These are phyloP conservation scores for Wallacemonas sp. DNA, from an alignment of 208 protist species.

Conservation along the genomic window DNA sequence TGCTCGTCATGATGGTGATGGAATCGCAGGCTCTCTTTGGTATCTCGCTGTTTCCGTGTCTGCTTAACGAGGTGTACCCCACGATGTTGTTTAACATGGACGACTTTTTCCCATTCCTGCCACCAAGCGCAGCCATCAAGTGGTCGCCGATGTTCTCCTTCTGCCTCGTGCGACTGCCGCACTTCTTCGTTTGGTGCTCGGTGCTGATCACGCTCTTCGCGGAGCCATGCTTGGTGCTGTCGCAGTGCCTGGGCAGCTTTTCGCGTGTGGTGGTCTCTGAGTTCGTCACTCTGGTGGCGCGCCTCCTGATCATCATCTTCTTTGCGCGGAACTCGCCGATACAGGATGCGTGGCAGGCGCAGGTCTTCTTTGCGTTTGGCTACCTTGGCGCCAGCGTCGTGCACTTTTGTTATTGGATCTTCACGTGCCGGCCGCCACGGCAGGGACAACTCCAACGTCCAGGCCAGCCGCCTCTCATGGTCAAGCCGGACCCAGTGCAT, in stretches of 20 bases:
- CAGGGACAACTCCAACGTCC: background rate
- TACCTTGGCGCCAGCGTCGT: slow-evolving; percentile 52
- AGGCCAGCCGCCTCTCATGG: too few species aligned
- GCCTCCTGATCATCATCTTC: slow-evolving; percentile 44
- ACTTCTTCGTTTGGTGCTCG: slow-evolving; percentile 52
- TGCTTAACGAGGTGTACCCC: background rate
- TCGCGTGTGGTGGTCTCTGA: slow-evolving; percentile 68
- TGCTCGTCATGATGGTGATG: slow-evolving; percentile 17
- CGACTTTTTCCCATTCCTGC: slow-evolving; percentile 6
- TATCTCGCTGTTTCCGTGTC: slow-evolving; percentile 13
- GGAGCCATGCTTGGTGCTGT: slow-evolving; percentile 72
- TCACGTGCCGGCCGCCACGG: background rate
- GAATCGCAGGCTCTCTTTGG: slow-evolving; percentile 15
- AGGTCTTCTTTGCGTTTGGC: slow-evolving; percentile 60
- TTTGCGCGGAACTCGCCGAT: slow-evolving; percentile 5
- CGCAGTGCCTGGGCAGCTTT: slow-evolving; percentile 65
- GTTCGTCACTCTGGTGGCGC: slow-evolving; percentile 50
- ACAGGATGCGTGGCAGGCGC: slow-evolving; percentile 34
- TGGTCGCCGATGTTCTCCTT: background rate
- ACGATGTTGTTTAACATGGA: background rate
- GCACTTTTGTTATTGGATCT: slow-evolving; percentile 39
- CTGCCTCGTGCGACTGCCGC: slow-evolving; percentile 30
- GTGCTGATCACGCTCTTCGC: slow-evolving; percentile 38
- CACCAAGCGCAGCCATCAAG: background rate
- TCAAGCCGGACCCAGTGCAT: too few species aligned